Evolutionary conservation across 1,284 basidiomycete genomes (phyloP).

Genomic region (Boletus mariae): DNA sequence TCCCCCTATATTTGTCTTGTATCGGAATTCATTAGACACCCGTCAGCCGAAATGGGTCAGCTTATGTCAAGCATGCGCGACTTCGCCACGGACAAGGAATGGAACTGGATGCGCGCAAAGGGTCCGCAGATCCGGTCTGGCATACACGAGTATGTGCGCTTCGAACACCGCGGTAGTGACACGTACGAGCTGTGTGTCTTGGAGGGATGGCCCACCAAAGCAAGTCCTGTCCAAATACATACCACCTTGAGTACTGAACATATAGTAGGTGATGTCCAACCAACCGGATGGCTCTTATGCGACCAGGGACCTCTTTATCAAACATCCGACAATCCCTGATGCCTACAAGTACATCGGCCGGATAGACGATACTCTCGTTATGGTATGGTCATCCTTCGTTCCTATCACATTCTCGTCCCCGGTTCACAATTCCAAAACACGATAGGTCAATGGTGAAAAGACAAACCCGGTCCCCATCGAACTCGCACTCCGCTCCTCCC

Average conservation of each 20-base stretch:
- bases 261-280: slow-evolving; percentile 42
- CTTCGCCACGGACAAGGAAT: slow-evolving; percentile 51
- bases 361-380: slow-evolving; percentile 57
- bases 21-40: not conserved
- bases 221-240: slow-evolving; percentile 11
- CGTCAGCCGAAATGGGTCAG: slow-evolving; percentile 35
- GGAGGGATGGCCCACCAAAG: slow-evolving; percentile 56
- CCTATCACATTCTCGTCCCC: not conserved
- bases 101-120: slow-evolving; percentile 52
- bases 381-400: slow-evolving; percentile 11
- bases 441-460: slow-evolving; percentile 48
- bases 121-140: slow-evolving; percentile 28
- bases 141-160: slow-evolving; percentile 38
- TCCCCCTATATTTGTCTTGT: not conserved
- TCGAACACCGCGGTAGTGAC: slow-evolving; percentile 42
- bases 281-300: slow-evolving; percentile 56
- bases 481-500: slow-evolving; percentile 40
- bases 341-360: slow-evolving; percentile 56
- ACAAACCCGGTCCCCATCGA: slow-evolving; percentile 53
- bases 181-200: slow-evolving; percentile 53
- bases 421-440: not conserved
- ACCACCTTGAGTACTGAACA: not conserved
- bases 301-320: slow-evolving; percentile 55
- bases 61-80: slow-evolving; percentile 51
- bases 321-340: slow-evolving; percentile 41